Evolutionary conservation across 345 rosid species (phyloP).

Genomic region (Tarenaya hassleriana): DNA sequence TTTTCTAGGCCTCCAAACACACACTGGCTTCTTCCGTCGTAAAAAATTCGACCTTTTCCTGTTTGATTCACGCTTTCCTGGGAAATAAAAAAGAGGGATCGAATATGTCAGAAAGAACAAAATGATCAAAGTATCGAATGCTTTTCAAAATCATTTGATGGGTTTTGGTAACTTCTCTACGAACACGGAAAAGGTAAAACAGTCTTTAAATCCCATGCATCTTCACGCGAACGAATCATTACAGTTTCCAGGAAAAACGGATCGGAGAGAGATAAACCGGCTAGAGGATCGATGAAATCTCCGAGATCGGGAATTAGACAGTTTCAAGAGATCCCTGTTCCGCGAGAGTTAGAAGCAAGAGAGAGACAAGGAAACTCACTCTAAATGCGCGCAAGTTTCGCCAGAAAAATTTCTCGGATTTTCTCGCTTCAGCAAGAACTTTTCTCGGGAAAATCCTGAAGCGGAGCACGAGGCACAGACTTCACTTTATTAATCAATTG

Average conservation of each 20-base stretch:
- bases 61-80: conserved; percentile 25
- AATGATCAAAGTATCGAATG: background rate
- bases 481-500: conserved; percentile 26
- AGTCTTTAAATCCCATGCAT: conserved; percentile 8
- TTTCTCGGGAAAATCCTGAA: conserved; percentile 26
- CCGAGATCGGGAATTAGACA: conserved; percentile 1
- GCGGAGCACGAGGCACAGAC: conserved; percentile 26
- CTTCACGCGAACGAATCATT: conserved; percentile 25
- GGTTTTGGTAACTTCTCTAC: background rate
- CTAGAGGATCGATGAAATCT: conserved; percentile 20
- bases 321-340: background rate
- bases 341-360: background rate
- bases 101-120: background rate
- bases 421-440: conserved; percentile 12
- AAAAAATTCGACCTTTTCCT: conserved; percentile 9
- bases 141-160: background rate
- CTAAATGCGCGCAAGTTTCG: conserved; percentile 2
- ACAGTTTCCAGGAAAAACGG: conserved; percentile 26
- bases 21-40: conserved; percentile 13
- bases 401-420: background rate
- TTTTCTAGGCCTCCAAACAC: conserved; percentile 1
- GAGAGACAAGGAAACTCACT: conserved; percentile 22
- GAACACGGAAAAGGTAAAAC: conserved; percentile 3
- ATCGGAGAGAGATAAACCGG: conserved; percentile 21
- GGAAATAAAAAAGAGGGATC: conserved; percentile 16